Conservation (phyloP, 371 early-diverging fungal species). For the Apophysomyces ossiformis region DNA sequence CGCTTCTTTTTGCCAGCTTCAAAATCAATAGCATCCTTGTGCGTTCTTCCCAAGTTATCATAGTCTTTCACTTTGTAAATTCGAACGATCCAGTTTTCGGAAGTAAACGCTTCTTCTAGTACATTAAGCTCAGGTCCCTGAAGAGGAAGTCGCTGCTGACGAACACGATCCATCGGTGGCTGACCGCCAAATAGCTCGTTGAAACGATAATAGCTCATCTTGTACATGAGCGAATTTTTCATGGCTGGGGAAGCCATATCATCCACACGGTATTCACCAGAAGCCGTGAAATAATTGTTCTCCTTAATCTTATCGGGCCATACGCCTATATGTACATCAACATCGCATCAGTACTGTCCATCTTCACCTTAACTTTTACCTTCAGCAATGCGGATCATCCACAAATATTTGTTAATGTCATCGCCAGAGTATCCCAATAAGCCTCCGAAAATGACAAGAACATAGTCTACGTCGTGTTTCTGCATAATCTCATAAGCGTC, state of each 20-base stretch:
- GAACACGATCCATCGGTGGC: slow-evolving; percentile 85
- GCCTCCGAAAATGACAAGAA: slow-evolving; percentile 95
- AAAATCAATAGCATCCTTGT: slow-evolving; percentile 72
- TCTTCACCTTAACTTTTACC: slow-evolving; percentile 35
- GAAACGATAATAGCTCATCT: slow-evolving; percentile 96
- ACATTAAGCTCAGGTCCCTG: slow-evolving; percentile 82
- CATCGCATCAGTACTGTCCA: background rate
- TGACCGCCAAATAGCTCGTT: slow-evolving; percentile 83
- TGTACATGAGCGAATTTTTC: slow-evolving; percentile 94
- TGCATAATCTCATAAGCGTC: slow-evolving; percentile 90
- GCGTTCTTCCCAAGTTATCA: slow-evolving; percentile 87
- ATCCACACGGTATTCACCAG: slow-evolving; percentile 94
- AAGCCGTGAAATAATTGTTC: slow-evolving; percentile 80
- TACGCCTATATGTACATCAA: slow-evolving; percentile 55
- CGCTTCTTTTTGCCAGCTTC: slow-evolving; percentile 59
- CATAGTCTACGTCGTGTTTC: slow-evolving; percentile 94
- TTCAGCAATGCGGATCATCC: slow-evolving; percentile 99
- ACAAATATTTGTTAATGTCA: slow-evolving; percentile 99
- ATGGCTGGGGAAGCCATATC: slow-evolving; percentile 90
- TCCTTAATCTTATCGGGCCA: slow-evolving; percentile 94
- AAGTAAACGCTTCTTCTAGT: slow-evolving; percentile 92
- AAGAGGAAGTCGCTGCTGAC: slow-evolving; percentile 76
- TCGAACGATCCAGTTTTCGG: slow-evolving; percentile 95
- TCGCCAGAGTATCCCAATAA: slow-evolving; percentile 97
- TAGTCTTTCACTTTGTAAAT: slow-evolving; percentile 95